These are phyloP conservation scores for Picea abies DNA, from an alignment of 83 land plant genomes.

Conservation along the genomic window DNA sequence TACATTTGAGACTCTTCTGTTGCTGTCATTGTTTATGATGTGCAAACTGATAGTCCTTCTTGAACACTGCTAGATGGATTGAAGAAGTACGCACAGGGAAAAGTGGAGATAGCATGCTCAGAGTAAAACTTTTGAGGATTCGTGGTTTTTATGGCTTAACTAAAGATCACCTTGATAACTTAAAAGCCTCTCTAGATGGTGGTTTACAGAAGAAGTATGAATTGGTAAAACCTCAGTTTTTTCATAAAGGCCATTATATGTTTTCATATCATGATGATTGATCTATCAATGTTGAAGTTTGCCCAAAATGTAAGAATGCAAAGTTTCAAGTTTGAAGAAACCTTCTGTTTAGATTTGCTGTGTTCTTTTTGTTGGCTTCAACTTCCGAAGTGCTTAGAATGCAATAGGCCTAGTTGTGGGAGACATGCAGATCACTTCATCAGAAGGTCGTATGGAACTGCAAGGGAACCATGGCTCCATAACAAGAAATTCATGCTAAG, in stretches of 20 bases:
- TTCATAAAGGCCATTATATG: constrained; percentile 25
- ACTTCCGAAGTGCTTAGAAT: constrained; percentile 24
- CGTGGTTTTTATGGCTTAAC: constrained; percentile 55
- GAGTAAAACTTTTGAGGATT: constrained; percentile 47
- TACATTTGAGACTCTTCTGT: too few relatives aligned
- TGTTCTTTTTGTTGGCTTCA: constrained; percentile 50
- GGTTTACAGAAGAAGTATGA: constrained; percentile 2
- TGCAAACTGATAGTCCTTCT: too few relatives aligned
- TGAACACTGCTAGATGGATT: too few relatives aligned
- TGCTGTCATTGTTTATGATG: too few relatives aligned
- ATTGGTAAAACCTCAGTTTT: constrained; percentile 32
- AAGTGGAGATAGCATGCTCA: constrained; percentile 6
- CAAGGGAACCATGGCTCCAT: too few relatives aligned
- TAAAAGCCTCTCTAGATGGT: constrained; percentile 28
- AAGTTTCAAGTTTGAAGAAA: constrained; percentile 59
- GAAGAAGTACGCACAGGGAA: too few relatives aligned
- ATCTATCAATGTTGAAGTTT: too few relatives aligned
- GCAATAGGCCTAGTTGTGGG: constrained; percentile 88
- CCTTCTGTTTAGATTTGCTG: constrained; percentile 48
- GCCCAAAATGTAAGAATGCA: constrained; percentile 52
- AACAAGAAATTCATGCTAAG: too few relatives aligned
- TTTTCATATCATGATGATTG: too few relatives aligned
- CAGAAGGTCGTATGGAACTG: too few relatives aligned
- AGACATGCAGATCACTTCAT: constrained; percentile 18
- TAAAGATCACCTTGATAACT: too few relatives aligned